Base-by-base conservation (phyloP, 1,284 basidiomycete genomes). In the Rhodotorula sp. region DNA sequence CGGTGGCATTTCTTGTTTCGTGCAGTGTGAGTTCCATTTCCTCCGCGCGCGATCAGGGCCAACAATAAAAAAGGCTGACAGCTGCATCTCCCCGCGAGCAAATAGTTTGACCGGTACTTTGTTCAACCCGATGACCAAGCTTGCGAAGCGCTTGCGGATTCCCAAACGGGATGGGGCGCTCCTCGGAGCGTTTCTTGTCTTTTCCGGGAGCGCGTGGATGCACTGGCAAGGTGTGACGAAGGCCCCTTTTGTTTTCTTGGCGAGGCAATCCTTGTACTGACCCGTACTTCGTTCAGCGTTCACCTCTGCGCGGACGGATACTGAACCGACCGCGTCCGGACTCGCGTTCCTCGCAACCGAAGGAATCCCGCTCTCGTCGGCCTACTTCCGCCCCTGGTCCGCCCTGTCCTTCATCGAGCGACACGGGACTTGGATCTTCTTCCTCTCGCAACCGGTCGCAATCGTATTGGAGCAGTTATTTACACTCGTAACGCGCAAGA, bases 361-460 rank as follows among this genome's bases (percentile, higher is more conserved):
- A n/a, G 21, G 39, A 12, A 52, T 71, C 60, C 60, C 66, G 3
- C 46, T 51, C 15, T 56, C 70, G 10, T 65, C 70, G 5, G 48
- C 65, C 23, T 62, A 52, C 48, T 64, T 67, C 1, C 18, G 39
- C 5, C 70, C 70, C 2, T 68, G 49, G 54, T 21, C 60, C 20
- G 31, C 60, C 7, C 65, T 73, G 23, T 61, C 62, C n/a, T 62
- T 70, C 58, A 31, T 54, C 31, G 71, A 73, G 49, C 57, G 65
- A 2, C 46, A 69, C 62, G 71, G 71, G 21, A 69, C 68, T 5
- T 73, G 52, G 52, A 43, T 69, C 58, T 73, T 73, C 29, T 73
- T 73, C 68, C 62, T 73, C 21, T 15, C 46, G 0, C 68, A 70
- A 51, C 68, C 71, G 3, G 23, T 73, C 49, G 71, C 71, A 2